These are phyloP conservation scores for Kodamaea suecica DNA, from an alignment of 1,139 yeast genomes.

Conservation along the genomic window DNA sequence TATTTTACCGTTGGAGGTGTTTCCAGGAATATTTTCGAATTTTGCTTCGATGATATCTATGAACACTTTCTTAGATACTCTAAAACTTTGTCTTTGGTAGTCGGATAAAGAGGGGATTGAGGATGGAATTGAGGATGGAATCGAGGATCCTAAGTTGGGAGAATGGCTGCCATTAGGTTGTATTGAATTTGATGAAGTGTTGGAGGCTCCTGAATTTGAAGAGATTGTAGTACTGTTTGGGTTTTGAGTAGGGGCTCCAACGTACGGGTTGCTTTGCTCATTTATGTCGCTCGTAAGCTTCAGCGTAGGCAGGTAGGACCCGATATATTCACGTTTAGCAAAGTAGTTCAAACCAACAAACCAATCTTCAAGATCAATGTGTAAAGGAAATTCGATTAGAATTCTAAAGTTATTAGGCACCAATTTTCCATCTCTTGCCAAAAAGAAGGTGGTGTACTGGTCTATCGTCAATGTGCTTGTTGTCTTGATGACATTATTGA, in stretches of 20 bases:
- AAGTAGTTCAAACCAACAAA: slow-evolving; percentile 68
- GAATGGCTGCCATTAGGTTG: slow-evolving; percentile 7
- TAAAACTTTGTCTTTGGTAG: slow-evolving; percentile 38
- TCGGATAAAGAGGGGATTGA: slow-evolving; percentile 15
- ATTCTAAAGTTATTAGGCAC: slow-evolving; percentile 40
- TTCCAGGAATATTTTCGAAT: slow-evolving; percentile 29
- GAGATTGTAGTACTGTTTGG: neutral
- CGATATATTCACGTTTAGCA: slow-evolving; percentile 58
- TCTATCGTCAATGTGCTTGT: slow-evolving; percentile 25
- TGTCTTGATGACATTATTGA: slow-evolving; percentile 38
- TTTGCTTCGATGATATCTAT: slow-evolving; percentile 70
- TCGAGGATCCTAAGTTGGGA: neutral
- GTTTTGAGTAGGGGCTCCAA: neutral
- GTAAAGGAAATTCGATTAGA: slow-evolving; percentile 61
- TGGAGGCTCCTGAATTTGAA: neutral
- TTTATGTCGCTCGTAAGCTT: slow-evolving; percentile 4
- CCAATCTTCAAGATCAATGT: slow-evolving; percentile 83
- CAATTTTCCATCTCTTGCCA: slow-evolving; percentile 34
- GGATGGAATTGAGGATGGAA: neutral
- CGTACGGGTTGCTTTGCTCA: neutral
- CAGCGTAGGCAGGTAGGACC: slow-evolving; percentile 20
- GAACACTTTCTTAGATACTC: slow-evolving; percentile 54
- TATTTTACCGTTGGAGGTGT: slow-evolving; percentile 30
- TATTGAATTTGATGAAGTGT: slow-evolving; percentile 3
- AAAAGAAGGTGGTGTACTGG: slow-evolving; percentile 21